Evolutionary conservation across 257 asterid species (phyloP).

Genomic region (Ilex aquifolium): DNA sequence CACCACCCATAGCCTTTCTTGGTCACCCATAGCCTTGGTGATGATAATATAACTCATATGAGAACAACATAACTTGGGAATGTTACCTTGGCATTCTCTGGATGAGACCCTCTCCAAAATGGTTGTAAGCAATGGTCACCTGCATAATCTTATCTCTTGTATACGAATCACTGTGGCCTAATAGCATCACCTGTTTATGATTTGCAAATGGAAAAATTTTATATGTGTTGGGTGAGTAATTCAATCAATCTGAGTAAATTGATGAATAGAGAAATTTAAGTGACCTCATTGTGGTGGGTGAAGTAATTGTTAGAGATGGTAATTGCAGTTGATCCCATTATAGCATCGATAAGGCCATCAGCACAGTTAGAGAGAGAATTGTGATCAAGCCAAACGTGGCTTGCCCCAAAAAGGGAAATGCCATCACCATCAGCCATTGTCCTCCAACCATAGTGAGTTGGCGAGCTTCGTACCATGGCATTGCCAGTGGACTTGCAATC

Average conservation of each 20-base stretch:
- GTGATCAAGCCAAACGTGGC: conserved; percentile 86
- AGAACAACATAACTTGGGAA: no score
- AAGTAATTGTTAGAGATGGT: conserved; percentile 82
- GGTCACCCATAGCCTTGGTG: no score
- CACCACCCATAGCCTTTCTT: no score
- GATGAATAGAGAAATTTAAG: neutral
- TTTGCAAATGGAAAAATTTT: neutral
- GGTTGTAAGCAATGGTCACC: conserved; percentile 54
- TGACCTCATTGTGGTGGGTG: conserved; percentile 85
- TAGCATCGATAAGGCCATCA: conserved; percentile 82
- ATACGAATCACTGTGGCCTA: conserved; percentile 46
- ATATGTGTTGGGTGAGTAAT: neutral
- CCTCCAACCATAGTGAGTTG: conserved; percentile 74
- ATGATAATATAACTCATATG: no score
- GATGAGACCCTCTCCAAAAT: conserved; percentile 49
- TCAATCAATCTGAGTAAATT: neutral
- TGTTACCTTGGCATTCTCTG: conserved; percentile 58
- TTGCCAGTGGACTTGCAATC: conserved; percentile 69
- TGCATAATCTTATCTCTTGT: conserved; percentile 45
- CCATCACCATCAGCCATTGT: conserved; percentile 92
- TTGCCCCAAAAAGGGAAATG: conserved; percentile 63
- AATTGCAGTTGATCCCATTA: conserved; percentile 86
- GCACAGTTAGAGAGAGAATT: conserved; percentile 71
- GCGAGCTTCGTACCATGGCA: conserved; percentile 84
- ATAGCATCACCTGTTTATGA: conserved; percentile 39